Evolutionary conservation across 1,284 basidiomycete species (phyloP).

Genomic region (Anthracocystis walkeri): DNA sequence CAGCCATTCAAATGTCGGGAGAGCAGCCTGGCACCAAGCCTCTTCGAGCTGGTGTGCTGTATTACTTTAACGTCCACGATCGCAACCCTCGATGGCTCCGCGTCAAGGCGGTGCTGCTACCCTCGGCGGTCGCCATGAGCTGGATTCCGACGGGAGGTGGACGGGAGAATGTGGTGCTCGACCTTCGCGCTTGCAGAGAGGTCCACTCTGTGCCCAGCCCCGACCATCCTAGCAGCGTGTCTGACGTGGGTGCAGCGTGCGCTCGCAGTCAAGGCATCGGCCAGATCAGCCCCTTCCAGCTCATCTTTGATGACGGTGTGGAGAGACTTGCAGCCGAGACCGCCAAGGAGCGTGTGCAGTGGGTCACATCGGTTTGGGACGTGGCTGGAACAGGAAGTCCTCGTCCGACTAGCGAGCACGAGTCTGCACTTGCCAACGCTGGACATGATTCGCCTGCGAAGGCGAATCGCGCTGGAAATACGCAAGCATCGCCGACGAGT

Average conservation of each 20-base stretch:
- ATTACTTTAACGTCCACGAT: constrained; percentile 62
- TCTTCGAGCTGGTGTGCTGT: constrained; percentile 50
- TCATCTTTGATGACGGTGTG: constrained; percentile 66
- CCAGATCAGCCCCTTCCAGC: constrained; percentile 58
- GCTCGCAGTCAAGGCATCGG: constrained; percentile 51
- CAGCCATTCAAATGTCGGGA: constrained; percentile 43
- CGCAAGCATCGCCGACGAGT: constrained; percentile 9
- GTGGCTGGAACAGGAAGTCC: constrained; percentile 19
- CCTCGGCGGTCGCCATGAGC: constrained; percentile 60
- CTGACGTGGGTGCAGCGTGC: constrained; percentile 49
- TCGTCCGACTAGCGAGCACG: constrained; percentile 17
- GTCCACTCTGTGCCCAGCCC: constrained; percentile 62
- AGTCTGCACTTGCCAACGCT: constrained; percentile 24
- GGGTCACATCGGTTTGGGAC: constrained; percentile 55
- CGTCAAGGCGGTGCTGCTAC: constrained; percentile 58
- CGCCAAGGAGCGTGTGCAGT: constrained; percentile 57
- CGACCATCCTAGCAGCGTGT: constrained; percentile 50
- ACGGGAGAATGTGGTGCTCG: constrained; percentile 58
- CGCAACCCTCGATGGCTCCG: constrained; percentile 52
- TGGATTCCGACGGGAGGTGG: constrained; percentile 62
- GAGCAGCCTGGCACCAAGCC: constrained; percentile 38
- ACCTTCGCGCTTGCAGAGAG: constrained; percentile 58
- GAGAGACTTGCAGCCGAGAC: constrained; percentile 59
- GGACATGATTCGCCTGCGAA: constrained; percentile 15
- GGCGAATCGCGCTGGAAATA: background rate